Base-by-base conservation (phyloP, 257 asterid species). In the Dorcoceras hygrometricum region DNA sequence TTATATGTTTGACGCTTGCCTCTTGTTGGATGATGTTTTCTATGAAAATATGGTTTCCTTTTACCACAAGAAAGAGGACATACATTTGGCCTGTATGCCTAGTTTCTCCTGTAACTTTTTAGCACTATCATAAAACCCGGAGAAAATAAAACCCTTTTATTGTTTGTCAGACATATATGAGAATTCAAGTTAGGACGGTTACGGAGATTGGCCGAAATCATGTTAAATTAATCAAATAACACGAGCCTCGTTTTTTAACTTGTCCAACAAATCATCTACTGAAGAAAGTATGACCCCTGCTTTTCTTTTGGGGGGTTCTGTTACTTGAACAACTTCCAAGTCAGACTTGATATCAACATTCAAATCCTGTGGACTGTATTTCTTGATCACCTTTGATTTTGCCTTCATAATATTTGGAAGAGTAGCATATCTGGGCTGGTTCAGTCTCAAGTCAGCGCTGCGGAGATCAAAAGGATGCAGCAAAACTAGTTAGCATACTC, bases 361-460 rank as follows among this genome's bases (percentile, higher is more conserved):
- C 83, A 93, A 72, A 48, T 93, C 95, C 65, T 81, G 73, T 0
- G 89, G 95, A 57, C 84, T 90, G 4, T 83, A 59, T 74, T 88
- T 93, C 90, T 85, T 85, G 68, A 93, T 85, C 28, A 68, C 79
- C 82, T 93, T 93, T 22, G 95, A 86, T 73, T 90, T 93, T 1
- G 99, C 99, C 79, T 93, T 93, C 99, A 90, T 93, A 57, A 93
- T 93, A 83, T 93, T 93, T 0, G 97, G 97, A 43, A 93, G 99
- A 12, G 96, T 90, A 4, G 99, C 97, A 34, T 90, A 93, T 71
- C 98, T 82, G 6, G 96, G 96, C 76, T 90, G 97, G 78, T 90
- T 93, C 86, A 90, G 65, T 64, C 98, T 91, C 88, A 93, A 70
- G 63, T 93, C 97, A 50, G 97, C 82, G 57, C 98, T 93, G 96